Percentiles rank a stretch among this genome's conserved stretches.
Evolutionary conservation across 352 stramenopile genomes (phyloP).

Genomic region (Phytophthora chlamydospora): DNA sequence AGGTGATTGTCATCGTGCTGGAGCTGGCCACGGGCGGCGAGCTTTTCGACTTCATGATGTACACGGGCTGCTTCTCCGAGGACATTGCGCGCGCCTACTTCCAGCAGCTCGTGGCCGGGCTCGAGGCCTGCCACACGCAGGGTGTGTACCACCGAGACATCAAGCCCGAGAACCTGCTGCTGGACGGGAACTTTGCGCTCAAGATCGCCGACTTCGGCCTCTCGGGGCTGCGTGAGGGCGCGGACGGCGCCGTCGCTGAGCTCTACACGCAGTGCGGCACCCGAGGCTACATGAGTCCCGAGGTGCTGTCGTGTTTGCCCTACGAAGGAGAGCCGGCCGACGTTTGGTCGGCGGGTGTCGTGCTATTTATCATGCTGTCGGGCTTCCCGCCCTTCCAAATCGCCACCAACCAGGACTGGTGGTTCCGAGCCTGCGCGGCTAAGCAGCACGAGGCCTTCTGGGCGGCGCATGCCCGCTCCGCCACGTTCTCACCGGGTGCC

Average conservation of each 20-base stretch:
- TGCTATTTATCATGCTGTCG: constrained; percentile 94
- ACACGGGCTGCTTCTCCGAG: constrained; percentile 91
- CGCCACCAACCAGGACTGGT: constrained; percentile 89
- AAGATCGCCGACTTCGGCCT: constrained; percentile 97
- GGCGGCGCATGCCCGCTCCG: constrained; percentile 72
- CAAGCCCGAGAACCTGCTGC: constrained; percentile 94
- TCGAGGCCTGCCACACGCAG: constrained; percentile 82
- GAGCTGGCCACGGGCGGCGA: constrained; percentile 89
- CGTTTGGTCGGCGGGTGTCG: constrained; percentile 92
- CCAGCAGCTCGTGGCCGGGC: constrained; percentile 79
- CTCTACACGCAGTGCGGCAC: constrained; percentile 91
- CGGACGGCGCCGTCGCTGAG: constrained; percentile 64
- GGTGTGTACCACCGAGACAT: constrained; percentile 93
- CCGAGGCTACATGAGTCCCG: constrained; percentile 93
- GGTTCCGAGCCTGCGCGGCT: constrained; percentile 80
- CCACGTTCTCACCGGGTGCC: constrained; percentile 71
- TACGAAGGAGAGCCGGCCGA: constrained; percentile 91
- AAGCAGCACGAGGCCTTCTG: constrained; percentile 84
- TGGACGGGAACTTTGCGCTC: constrained; percentile 84
- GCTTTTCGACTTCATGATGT: constrained; percentile 94
- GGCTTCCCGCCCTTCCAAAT: constrained; percentile 93
- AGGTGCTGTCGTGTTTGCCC: constrained; percentile 83
- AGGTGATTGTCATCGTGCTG: constrained; percentile 90
- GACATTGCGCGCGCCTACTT: constrained; percentile 89
- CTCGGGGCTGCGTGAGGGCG: constrained; percentile 85